Evolutionary conservation across 2,329 filamentous ascomycete genomes (phyloP).

Genomic region (Neonectria neomacrospora): DNA sequence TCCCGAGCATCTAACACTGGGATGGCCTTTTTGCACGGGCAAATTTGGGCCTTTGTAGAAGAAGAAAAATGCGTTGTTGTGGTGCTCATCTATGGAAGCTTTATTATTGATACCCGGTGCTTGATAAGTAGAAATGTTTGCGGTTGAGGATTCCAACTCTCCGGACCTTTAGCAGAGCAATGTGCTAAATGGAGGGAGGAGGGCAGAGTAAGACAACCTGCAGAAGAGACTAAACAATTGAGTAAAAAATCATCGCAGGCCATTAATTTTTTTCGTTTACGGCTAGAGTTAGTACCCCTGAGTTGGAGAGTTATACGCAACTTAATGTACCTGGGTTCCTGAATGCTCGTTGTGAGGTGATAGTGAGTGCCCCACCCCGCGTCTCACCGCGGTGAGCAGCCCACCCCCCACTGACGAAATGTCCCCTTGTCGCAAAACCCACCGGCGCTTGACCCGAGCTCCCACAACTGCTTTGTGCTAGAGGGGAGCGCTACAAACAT

Average conservation of each 20-base stretch:
- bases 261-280: neutral
- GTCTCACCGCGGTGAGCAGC: constrained; percentile 45
- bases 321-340: no score
- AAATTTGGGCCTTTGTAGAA: no score
- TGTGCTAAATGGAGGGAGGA: no score
- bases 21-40: no score
- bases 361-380: constrained; percentile 42
- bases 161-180: no score
- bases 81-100: no score
- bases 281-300: neutral
- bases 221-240: neutral
- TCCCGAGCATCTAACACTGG: no score
- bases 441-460: constrained; percentile 38
- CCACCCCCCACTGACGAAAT: constrained; percentile 47
- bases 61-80: no score
- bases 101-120: no score
- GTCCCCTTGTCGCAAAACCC: constrained; percentile 45
- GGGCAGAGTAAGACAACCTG: no score
- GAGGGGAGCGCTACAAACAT: constrained; percentile 39
- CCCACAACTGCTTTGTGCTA: constrained; percentile 35
- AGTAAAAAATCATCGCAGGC: neutral
- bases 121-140: no score
- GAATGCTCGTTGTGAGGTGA: constrained; percentile 3
- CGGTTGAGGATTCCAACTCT: no score
- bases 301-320: neutral